A percentile compares a stretch with the other conserved stretches of the same genome.
Conservation (phyloP, 768 basidiomycete genomes). For the Cyclocybe aegerita region DNA sequence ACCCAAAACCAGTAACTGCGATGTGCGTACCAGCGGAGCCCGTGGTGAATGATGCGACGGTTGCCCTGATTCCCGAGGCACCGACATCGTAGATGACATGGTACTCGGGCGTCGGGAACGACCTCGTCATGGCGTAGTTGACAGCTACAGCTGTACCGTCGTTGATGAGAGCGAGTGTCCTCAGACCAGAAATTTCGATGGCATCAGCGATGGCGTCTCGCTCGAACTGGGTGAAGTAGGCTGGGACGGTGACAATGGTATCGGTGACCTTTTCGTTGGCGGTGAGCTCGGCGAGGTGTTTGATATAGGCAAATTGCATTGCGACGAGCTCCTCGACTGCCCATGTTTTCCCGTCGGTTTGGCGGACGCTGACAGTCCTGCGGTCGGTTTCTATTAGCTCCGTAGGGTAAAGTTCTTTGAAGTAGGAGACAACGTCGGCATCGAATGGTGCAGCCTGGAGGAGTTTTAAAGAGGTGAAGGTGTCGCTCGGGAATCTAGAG, state of each 20-base stretch:
- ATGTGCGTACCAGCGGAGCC: conserved; percentile 65
- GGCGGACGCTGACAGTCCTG: conserved; percentile 57
- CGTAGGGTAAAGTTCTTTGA: conserved; percentile 52
- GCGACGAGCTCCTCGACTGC: conserved; percentile 87
- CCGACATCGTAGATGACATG: conserved; percentile 96
- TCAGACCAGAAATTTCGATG: conserved; percentile 86
- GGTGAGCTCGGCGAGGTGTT: conserved; percentile 77
- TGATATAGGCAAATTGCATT: conserved; percentile 92
- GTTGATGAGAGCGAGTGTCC: conserved; percentile 80
- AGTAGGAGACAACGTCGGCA: conserved; percentile 60
- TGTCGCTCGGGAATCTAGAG: conserved; percentile 85
- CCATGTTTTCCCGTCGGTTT: conserved; percentile 70
- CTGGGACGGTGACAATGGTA: conserved; percentile 86
- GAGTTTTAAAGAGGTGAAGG: conserved; percentile 83
- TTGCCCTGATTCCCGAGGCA: conserved; percentile 77
- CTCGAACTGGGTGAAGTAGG: conserved; percentile 88
- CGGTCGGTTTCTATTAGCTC: conserved; percentile 55
- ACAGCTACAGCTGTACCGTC: conserved; percentile 95
- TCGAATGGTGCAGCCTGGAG: conserved; percentile 71
- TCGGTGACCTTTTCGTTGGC: conserved; percentile 79
- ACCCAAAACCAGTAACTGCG: conserved; percentile 78
- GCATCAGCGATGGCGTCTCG: conserved; percentile 91
- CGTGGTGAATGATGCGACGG: conserved; percentile 67
- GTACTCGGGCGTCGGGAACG: conserved; percentile 76
- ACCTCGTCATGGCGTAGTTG: conserved; percentile 97